Base-by-base conservation (phyloP, 1,284 basidiomycete genomes). In the Cryptococcus sp. region DNA sequence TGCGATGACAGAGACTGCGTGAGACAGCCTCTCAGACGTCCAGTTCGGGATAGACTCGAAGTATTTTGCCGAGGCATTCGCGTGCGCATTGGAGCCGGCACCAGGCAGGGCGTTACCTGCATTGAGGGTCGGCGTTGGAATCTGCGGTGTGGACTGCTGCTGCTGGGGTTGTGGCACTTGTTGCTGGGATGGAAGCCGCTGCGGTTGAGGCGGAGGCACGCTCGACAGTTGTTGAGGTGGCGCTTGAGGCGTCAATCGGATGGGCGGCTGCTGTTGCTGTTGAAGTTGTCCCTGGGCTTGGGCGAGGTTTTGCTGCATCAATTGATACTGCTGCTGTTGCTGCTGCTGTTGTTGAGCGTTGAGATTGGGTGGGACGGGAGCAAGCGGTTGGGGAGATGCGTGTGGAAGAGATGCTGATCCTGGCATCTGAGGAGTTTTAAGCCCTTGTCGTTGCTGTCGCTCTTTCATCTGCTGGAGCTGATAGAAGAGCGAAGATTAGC, bases 351-450 rank as follows among this genome's bases (percentile, higher is more conserved):
- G 27, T 40, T 49, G 42, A 35, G 35, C 45, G n/a, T 40, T 40
- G 19, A 23, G 6, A 3, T 47, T 41, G 25, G 7, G 35, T n/a
- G 38, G 22, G 16, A 46, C 52, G 1, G 39, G 22, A 17, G 43
- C 20, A 3, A 42, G 47, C 27, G 55, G 53, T 45, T 61, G 60
- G n/a, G 63, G 63, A 11, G 63, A 64, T 20, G 55, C 5, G 22
- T 59, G 54, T 4, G 57, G 57, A 13, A 60, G 54, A 42, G 47
- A 46, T 27, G 38, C 38, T 52, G 54, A 46, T 52, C 54, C 13
- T 35, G 17, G 27, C 51, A 59, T 59, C 47, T 64, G 59, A 20
- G 63, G 63, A 10, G 63, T 64, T 20, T 61, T 56, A 17, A 60
- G 35, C 16, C 58, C 58, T 16, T 39, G 22, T 23, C 58, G 55